These are phyloP conservation scores for Cinnamomum chago DNA, from an alignment of 164 flowering plant species.

Conservation along the genomic window DNA sequence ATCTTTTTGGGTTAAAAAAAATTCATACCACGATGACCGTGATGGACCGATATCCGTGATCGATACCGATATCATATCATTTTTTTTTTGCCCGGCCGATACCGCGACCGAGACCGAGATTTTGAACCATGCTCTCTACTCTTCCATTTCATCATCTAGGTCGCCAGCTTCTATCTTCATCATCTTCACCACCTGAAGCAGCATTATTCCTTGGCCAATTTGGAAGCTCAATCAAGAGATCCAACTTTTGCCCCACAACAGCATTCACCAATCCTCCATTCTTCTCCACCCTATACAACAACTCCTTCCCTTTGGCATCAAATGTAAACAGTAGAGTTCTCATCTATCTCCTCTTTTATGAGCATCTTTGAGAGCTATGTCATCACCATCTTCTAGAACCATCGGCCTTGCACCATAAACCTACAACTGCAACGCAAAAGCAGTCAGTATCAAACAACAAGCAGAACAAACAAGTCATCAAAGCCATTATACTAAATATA, in stretches of 20 bases:
- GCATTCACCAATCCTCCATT: slow-evolving; percentile 58
- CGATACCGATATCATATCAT: too few relatives aligned
- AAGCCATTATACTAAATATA: neutral
- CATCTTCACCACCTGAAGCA: slow-evolving; percentile 59
- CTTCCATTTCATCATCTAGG: slow-evolving; percentile 10
- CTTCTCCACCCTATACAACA: slow-evolving; percentile 35
- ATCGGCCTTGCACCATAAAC: slow-evolving; percentile 94
- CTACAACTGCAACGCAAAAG: slow-evolving; percentile 20
- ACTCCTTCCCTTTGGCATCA: slow-evolving; percentile 38
- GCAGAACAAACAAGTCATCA: neutral
- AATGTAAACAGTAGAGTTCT: slow-evolving; percentile 81
- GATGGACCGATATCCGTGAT: too few relatives aligned
- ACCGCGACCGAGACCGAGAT: too few relatives aligned
- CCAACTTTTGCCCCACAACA: slow-evolving; percentile 50
- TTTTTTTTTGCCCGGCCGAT: too few relatives aligned
- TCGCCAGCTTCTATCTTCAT: slow-evolving; percentile 41
- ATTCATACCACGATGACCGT: too few relatives aligned
- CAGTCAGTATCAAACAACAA: neutral
- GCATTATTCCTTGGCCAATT: slow-evolving; percentile 36
- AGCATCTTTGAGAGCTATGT: slow-evolving; percentile 83
- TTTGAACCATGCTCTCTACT: too few relatives aligned
- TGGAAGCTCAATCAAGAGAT: slow-evolving; percentile 48
- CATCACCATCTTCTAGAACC: slow-evolving; percentile 86
- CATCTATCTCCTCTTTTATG: slow-evolving; percentile 68
- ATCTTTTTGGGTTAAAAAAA: too few relatives aligned